phyloP scores from a whole-genome alignment of 2,329 filamentous ascomycete species.

The Gremmenia infestans region DNA sequence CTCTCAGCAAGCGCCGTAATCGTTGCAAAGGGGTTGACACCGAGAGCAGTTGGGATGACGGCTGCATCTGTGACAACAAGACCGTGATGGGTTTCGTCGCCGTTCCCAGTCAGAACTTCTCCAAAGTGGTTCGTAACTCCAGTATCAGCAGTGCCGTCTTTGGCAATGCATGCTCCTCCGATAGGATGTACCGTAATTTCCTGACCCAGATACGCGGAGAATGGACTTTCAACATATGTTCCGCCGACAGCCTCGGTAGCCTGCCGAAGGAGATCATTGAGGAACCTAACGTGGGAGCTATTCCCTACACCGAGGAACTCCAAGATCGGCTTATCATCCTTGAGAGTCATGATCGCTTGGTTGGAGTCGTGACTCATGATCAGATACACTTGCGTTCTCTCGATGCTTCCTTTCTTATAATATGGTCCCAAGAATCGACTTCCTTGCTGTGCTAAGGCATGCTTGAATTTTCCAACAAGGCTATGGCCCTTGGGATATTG shows the following conservation, averaged over 20 bases:
- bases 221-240: slow-evolving; percentile 54
- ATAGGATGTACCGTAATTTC: slow-evolving; percentile 64
- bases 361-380: slow-evolving; percentile 41
- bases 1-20: slow-evolving; percentile 65
- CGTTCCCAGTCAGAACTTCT: slow-evolving; percentile 51
- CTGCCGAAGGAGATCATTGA: slow-evolving; percentile 48
- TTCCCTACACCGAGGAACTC: slow-evolving; percentile 55
- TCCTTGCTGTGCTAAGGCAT: slow-evolving; percentile 43
- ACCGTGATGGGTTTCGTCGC: slow-evolving; percentile 47
- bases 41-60: slow-evolving; percentile 55
- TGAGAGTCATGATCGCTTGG: slow-evolving; percentile 54
- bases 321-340: slow-evolving; percentile 54
- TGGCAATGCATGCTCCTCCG: slow-evolving; percentile 59
- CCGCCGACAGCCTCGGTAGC: slow-evolving; percentile 56
- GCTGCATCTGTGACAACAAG: slow-evolving; percentile 59
- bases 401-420: slow-evolving; percentile 48
- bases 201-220: slow-evolving; percentile 49
- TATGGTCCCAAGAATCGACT: slow-evolving; percentile 57
- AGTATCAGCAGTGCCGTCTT: slow-evolving; percentile 49
- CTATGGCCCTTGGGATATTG: slow-evolving; percentile 35
- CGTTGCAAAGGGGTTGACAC: slow-evolving; percentile 64
- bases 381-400: slow-evolving; percentile 58
- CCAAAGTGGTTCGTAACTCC: slow-evolving; percentile 60
- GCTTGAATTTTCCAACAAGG: slow-evolving; percentile 39
- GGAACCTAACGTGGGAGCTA: slow-evolving; percentile 47